Evolutionary conservation across 192 early-diverging fungal genomes (phyloP), one percentile per base, ranked within the genome.

Genomic region (Entophlyctis helioformis): DNA sequence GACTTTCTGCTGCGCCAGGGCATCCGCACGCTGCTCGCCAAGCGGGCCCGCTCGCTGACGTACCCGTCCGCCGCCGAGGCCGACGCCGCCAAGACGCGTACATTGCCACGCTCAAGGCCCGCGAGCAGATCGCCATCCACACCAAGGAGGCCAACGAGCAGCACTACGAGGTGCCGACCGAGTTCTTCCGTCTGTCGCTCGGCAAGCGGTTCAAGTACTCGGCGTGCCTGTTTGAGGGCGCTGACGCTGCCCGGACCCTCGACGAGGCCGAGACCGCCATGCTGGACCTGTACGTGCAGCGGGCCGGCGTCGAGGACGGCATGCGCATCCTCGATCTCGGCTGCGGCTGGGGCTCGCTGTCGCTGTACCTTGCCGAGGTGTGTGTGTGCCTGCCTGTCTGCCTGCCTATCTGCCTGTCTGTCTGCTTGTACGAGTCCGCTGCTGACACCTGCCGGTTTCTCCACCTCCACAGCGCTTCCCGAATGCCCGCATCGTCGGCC

Each of bases 141-240:
- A 80, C 79, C 11, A 64, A 80, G 27, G 70, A 80, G 50, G 80
- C 80, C 22, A 82, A 82, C 40, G 68, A 82, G 50, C 80, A 82
- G 60, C 80, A 82, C 46, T 82, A 82, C 55, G 80, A 82, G 55
- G 62, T 79, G 4, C 69, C 76, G 4, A 70, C 69, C 10, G 62
- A 66, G 45, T 81, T 77, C 56, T 74, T 78, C 35, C 18, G 37
- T 15, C 19, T 54, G 21, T 69, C 56, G 41, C 47, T 82, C 12
- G 80, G 76, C 8, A 34, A 46, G 27, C 18, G 65, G 13, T 49
- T 82, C 47, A 82, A 82, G 54, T 82, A 82, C 54, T 78, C 73
- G 23, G 66, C 54, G 48, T 74, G 72, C 42, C 49, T 74, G 15
- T 81, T 65, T 56, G 64, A 74, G 22, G 46, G 41, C 19, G 77